Evolutionary conservation across 2,329 filamentous ascomycete genomes (phyloP).

Genomic region (Tolypocladium tundrense): DNA sequence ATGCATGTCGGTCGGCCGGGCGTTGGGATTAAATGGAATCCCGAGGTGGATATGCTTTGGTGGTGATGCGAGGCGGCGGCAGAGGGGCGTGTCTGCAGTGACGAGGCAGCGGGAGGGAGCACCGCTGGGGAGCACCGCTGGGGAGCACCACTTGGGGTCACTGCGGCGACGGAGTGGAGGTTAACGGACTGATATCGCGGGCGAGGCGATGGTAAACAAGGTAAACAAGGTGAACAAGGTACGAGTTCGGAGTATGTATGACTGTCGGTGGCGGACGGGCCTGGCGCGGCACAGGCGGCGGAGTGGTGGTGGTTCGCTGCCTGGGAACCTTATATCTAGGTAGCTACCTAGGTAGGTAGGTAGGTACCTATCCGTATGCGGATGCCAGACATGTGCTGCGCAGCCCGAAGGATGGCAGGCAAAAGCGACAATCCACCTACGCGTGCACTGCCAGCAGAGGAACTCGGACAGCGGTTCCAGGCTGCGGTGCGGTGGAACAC

Average conservation of each 20-base stretch:
- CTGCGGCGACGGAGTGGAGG: neutral
- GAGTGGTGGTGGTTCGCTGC: neutral
- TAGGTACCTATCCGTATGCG: neutral
- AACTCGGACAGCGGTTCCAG: neutral
- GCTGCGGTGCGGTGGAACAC: neutral
- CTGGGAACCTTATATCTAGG: neutral
- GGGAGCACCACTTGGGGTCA: neutral
- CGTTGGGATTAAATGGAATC: neutral
- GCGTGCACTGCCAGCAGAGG: neutral
- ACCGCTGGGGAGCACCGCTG: neutral
- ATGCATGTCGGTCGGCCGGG: neutral
- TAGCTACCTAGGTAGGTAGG: neutral
- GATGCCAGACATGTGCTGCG: neutral
- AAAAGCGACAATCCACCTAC: neutral
- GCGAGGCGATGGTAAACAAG: neutral
- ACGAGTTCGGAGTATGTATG: too few relatives aligned
- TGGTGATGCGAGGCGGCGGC: neutral
- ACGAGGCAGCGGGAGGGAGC: neutral
- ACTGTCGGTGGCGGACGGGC: neutral
- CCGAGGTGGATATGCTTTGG: neutral
- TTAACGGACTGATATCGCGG: neutral
- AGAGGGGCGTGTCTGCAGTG: neutral
- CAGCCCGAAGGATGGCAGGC: neutral
- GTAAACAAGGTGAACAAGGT: too few relatives aligned
- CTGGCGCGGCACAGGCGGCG: neutral